Base-by-base conservation (phyloP, 495 filamentous ascomycete genomes). In the Lepidopterella palustris region DNA sequence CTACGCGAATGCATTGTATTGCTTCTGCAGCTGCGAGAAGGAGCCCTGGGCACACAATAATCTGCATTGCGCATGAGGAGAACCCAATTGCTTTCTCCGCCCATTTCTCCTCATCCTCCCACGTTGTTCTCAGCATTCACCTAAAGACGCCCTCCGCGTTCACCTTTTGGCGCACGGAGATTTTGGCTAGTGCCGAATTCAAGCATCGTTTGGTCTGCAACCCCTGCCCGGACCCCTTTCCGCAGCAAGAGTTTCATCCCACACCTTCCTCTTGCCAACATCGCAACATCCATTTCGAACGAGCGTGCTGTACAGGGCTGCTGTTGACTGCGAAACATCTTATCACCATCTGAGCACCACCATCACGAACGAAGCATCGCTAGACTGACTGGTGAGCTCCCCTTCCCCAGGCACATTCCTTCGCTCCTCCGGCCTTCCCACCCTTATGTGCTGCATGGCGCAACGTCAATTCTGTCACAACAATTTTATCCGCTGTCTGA, bases 201-300 rank as follows among this genome's bases (percentile, higher is more conserved):
- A 60, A 59, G 40, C 49, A 56, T 52, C n/a, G n/a, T n/a, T n/a
- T n/a, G 59, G 55, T 66, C 45, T 51, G 23, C 45, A 27, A 60
- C 51, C 58, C 64, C 60, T 58, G 57, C 51, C 50, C 57, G 53
- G 60, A 63, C 60, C 64, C 64, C 60, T 63, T 67, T 66, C 57
- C 60, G 25, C 53, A 47, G 52, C 20, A 20, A 52, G 31, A 60
- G 20, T 56, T 55, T 57, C 45, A 25, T 57, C 23, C 47, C 47
- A 63, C 64, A 53, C 56, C 64, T 63, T 63, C 64, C 60, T 57
- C 51, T n/a, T 53, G 27, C 45, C 59, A 53, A 58, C 60, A 45
- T 62, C 57, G 64, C 64, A 54, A 55, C 52, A 48, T 59, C 59
- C 56, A 21, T 39, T 27, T 50, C 18, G 47, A 39, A 55, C 50